Evolutionary conservation across 139 green algal species (phyloP).

Genomic region (Chlorella sp.): DNA sequence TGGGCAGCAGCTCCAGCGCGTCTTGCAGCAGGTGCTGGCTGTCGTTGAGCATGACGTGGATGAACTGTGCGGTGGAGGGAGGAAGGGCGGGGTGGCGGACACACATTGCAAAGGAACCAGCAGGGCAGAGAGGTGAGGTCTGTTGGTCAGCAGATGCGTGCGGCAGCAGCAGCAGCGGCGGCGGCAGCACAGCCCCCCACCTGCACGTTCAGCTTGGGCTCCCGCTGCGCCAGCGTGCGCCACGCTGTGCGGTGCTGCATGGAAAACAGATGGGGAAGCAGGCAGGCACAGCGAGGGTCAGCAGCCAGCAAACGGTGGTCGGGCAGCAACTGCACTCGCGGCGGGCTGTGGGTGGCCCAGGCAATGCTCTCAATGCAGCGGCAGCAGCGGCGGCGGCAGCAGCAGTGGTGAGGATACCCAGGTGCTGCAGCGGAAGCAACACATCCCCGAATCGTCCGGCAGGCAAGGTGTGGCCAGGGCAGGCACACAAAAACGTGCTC

Average conservation of each 20-base stretch:
- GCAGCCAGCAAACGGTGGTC: neutral
- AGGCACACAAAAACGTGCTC: too few species aligned
- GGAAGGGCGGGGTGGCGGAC: too few species aligned
- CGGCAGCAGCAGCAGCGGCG: too few species aligned
- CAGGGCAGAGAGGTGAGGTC: neutral
- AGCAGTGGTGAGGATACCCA: neutral
- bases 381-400: neutral
- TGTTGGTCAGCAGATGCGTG: too few species aligned
- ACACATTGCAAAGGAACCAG: too few species aligned
- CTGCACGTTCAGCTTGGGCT: slow-evolving; percentile 46
- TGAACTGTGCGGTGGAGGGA: slow-evolving; percentile 68
- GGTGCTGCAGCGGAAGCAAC: neutral
- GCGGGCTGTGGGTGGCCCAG: too few species aligned
- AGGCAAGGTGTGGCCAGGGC: too few species aligned
- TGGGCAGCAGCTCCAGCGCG: slow-evolving; percentile 83
- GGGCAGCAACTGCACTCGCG: neutral
- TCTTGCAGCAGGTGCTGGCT: slow-evolving; percentile 93
- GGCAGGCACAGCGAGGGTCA: neutral
- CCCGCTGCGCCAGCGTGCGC: slow-evolving; percentile 37
- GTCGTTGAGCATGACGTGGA: slow-evolving; percentile 96
- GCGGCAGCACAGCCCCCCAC: too few species aligned
- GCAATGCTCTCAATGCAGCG: too few species aligned
- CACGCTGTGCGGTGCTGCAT: slow-evolving; percentile 44
- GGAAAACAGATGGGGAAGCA: neutral
- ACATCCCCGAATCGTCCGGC: too few species aligned